Evolutionary conservation across 2,329 filamentous ascomycete species (phyloP).

Genomic region (Trichoderma asperellum): DNA sequence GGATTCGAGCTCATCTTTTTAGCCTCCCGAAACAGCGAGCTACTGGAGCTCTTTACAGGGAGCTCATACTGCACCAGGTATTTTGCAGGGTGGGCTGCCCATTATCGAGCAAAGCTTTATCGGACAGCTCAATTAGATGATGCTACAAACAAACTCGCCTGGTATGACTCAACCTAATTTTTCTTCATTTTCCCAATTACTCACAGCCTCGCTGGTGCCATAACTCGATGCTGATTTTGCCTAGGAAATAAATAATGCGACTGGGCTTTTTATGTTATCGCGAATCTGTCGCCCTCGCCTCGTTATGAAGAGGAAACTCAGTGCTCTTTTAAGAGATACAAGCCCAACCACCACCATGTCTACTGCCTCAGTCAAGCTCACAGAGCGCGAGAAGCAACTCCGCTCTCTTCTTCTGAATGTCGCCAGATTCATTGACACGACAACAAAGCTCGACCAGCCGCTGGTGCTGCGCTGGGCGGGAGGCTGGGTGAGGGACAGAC

Average conservation of each 20-base stretch:
- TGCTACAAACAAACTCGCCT: background rate
- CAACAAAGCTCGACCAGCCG: constrained; percentile 54
- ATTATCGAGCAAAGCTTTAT: background rate
- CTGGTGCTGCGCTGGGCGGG: constrained; percentile 77
- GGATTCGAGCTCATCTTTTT: background rate
- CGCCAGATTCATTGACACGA: constrained; percentile 63
- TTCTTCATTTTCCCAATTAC: background rate
- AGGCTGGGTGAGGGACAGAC: constrained; percentile 86
- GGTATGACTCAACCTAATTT: constrained; percentile 3
- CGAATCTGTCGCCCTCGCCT: constrained; percentile 32
- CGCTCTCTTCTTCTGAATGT: constrained; percentile 80
- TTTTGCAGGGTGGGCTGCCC: background rate
- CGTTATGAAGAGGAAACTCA: constrained; percentile 45
- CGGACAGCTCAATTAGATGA: background rate
- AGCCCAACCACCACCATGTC: constrained; percentile 31
- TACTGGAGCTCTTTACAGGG: background rate
- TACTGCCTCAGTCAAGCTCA: constrained; percentile 56
- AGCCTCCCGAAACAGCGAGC: background rate
- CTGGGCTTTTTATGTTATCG: constrained; percentile 32
- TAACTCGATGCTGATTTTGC: background rate
- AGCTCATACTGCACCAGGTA: background rate
- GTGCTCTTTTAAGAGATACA: constrained; percentile 35
- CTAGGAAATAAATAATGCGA: constrained; percentile 2
- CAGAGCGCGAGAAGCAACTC: constrained; percentile 70
- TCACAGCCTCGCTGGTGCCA: background rate